phyloP scores from a whole-genome alignment of 768 basidiomycete species.

The Naganishia randhawae region DNA sequence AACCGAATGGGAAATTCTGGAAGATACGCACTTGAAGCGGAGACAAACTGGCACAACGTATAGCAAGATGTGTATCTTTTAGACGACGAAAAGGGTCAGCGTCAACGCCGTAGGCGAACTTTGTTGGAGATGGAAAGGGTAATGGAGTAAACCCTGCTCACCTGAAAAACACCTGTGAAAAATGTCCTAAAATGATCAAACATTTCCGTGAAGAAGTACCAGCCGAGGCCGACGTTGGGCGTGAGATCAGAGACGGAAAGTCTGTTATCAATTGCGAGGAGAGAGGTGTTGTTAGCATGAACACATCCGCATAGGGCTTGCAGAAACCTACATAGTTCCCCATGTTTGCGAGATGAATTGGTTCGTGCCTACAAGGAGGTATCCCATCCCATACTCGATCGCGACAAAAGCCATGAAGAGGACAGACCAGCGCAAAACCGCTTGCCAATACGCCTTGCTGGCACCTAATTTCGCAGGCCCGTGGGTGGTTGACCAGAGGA shows the following conservation, averaged over 20 bases:
- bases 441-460: too few species aligned
- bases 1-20: neutral
- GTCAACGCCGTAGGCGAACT: neutral
- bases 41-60: constrained; percentile 80
- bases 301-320: too few species aligned
- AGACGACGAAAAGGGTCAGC: neutral
- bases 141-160: constrained; percentile 50
- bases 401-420: neutral
- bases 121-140: neutral
- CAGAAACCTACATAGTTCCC: constrained; percentile 69
- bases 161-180: constrained; percentile 90
- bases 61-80: constrained; percentile 71
- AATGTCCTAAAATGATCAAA: constrained; percentile 96
- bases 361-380: neutral
- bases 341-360: constrained; percentile 58
- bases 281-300: neutral
- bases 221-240: constrained; percentile 91
- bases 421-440: neutral
- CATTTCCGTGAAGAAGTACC: constrained; percentile 99
- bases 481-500: constrained; percentile 62
- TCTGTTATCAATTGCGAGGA: constrained; percentile 52
- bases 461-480: neutral
- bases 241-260: constrained; percentile 80
- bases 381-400: neutral
- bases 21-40: constrained; percentile 68